Percentiles rank a stretch among this genome's conserved stretches.
Conservation (phyloP, 1,139 yeast genomes). For the Magnusiomyces magnusii region DNA sequence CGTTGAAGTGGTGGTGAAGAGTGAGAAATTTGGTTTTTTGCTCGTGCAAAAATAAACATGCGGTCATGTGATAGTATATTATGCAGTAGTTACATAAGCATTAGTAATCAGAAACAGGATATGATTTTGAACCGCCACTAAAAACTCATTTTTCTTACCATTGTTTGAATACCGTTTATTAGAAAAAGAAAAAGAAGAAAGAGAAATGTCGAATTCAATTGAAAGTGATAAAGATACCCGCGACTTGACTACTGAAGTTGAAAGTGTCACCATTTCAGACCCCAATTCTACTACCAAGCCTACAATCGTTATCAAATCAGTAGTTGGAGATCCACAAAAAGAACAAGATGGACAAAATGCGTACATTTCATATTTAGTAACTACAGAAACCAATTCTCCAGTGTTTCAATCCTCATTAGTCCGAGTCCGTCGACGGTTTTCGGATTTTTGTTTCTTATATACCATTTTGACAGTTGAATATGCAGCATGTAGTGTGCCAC, state of each 20-base stretch:
- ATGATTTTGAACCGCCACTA: no score
- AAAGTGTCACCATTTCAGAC: background rate
- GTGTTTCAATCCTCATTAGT: conserved; percentile 40
- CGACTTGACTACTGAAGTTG: background rate
- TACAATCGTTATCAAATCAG: conserved; percentile 22
- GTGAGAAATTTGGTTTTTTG: background rate
- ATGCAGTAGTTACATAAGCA: background rate
- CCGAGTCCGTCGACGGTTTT: conserved; percentile 66
- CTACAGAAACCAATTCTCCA: conserved; percentile 49
- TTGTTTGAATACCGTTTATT: no score
- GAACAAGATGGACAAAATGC: conserved; percentile 78
- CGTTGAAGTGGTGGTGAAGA: background rate
- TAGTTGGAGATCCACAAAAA: conserved; percentile 66
- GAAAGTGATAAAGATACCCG: no score
- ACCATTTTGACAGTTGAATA: conserved; percentile 67
- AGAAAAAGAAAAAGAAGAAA: no score
- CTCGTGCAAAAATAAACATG: background rate
- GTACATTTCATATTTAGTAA: conserved; percentile 69
- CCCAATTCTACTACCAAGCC: background rate
- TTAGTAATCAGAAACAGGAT: background rate
- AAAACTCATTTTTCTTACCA: no score
- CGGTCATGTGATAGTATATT: background rate
- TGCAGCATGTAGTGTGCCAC: conserved; percentile 85
- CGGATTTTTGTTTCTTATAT: conserved; percentile 73
- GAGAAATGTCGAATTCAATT: no score